Base-by-base conservation (phyloP, 1,139 yeast species). In the Hansenula sp. region DNA sequence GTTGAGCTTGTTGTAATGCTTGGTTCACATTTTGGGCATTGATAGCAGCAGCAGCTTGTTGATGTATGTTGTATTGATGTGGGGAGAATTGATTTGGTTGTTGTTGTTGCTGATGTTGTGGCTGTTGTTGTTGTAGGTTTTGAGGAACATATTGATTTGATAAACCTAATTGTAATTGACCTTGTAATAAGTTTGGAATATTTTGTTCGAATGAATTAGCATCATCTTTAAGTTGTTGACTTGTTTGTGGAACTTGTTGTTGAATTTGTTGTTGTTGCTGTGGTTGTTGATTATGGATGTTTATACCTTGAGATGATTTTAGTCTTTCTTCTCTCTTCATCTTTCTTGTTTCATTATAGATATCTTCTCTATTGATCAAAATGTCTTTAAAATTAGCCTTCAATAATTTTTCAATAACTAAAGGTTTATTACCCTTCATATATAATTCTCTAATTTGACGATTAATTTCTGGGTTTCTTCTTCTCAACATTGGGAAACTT, bases 271-370 rank as follows among this genome's bases (percentile, higher is more conserved):
- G 21, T 16, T 19, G 18, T 15, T 40, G 45, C 10, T 43, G 45
- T 37, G 16, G 19, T 3, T 41, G 46, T 13, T 47, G 41, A 25
- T 40, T 5, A 17, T 40, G 19, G 39, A 41, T 18, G 38, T 38
- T 9, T 10, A 19, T 28, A 10, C 40, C 46, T 29, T 33, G 41
- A 15, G 37, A 3, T 28, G 19, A 31, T 33, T 53, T 57, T 28
- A 46, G 34, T 43, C 53, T 54, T 36, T 57, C 61, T 40, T 57
- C 61, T 36, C 61, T 50, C 40, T 57, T 57, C 61, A 57, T 57
- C 48, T 57, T 57, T 56, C 61, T 55, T 2, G 61, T 57, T 46
- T 57, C 61, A 42, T 57, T 57, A 41, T 57, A 57, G 35, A 57
- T 57, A 32, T 57, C 61, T 41, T 57, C 61, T 45, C 61, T 54